Conservation (phyloP, 495 filamentous ascomycete genomes). For the Parathielavia hyrcaniae region DNA sequence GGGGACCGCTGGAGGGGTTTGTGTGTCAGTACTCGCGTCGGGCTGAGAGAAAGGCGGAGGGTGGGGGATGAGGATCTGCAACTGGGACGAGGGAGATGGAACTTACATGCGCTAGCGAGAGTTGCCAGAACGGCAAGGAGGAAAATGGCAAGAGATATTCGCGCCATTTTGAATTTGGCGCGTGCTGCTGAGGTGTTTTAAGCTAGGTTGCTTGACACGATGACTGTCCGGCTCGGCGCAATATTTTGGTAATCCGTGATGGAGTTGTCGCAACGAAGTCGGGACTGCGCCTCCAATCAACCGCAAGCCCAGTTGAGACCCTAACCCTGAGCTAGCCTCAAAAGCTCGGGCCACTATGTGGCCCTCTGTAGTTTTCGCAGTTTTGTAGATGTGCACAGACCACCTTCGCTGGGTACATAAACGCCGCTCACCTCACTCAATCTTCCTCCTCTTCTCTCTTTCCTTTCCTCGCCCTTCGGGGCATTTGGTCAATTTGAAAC, state of each 20-base stretch:
- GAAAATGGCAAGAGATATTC: constrained; percentile 27
- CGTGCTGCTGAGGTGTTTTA: not conserved
- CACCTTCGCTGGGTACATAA: constrained; percentile 21
- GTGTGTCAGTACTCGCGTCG: not conserved
- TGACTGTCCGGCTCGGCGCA: not conserved
- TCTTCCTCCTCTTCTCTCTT: constrained; percentile 24
- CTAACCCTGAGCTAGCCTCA: too few species aligned
- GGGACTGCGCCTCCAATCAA: too few species aligned
- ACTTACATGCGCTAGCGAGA: constrained; percentile 36
- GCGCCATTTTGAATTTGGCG: constrained; percentile 27
- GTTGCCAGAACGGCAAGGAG: constrained; percentile 31
- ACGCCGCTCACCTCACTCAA: not conserved
- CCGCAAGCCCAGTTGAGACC: too few species aligned
- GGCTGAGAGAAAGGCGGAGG: not conserved
- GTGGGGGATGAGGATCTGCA: not conserved
- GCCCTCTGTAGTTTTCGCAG: not conserved
- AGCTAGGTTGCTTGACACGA: not conserved
- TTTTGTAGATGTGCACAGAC: constrained; percentile 26
- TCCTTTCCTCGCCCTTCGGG: constrained; percentile 30
- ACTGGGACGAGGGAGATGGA: not conserved
- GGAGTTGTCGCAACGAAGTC: too few species aligned
- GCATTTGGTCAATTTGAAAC: constrained; percentile 40
- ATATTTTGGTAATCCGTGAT: not conserved
- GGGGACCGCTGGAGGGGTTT: constrained; percentile 48
- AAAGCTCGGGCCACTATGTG: too few species aligned